phyloP scores from a whole-genome alignment of 257 asterid species.

The Nicotiana attenuata region DNA sequence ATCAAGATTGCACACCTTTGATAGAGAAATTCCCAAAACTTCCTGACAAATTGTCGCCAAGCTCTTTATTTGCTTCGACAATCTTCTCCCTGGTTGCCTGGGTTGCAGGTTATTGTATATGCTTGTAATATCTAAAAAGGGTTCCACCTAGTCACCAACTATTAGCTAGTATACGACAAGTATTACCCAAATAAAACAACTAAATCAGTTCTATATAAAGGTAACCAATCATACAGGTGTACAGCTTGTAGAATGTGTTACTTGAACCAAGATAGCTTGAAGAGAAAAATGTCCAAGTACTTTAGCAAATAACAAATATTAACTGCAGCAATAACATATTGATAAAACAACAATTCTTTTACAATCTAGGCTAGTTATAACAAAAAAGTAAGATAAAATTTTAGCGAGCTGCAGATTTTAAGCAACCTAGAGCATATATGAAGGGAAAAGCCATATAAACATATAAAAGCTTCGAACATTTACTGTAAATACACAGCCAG shows the following conservation, averaged over 20 bases:
- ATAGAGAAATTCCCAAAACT: slow-evolving; percentile 67
- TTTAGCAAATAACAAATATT: neutral
- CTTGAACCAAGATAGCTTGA: neutral
- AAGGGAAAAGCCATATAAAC: neutral
- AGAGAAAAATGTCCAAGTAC: neutral
- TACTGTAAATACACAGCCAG: too few relatives aligned
- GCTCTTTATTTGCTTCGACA: slow-evolving; percentile 65
- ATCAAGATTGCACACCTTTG: slow-evolving; percentile 48
- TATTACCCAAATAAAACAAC: neutral
- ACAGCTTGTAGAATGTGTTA: neutral
- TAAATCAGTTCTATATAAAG: neutral
- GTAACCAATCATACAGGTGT: neutral
- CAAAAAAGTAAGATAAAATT: neutral
- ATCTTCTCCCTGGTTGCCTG: slow-evolving; percentile 46
- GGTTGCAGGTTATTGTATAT: slow-evolving; percentile 57
- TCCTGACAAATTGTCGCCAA: slow-evolving; percentile 79
- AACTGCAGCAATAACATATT: neutral
- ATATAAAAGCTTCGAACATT: neutral
- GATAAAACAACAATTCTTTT: neutral
- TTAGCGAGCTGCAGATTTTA: neutral
- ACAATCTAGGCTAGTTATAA: neutral
- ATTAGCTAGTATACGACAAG: neutral
- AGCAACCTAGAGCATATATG: neutral
- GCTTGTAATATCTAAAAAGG: slow-evolving; percentile 64
- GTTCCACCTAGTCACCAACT: slow-evolving; percentile 63